These are phyloP conservation scores for Scytalidium lignicola DNA, from an alignment of 2,329 filamentous ascomycete species.

Conservation along the genomic window DNA sequence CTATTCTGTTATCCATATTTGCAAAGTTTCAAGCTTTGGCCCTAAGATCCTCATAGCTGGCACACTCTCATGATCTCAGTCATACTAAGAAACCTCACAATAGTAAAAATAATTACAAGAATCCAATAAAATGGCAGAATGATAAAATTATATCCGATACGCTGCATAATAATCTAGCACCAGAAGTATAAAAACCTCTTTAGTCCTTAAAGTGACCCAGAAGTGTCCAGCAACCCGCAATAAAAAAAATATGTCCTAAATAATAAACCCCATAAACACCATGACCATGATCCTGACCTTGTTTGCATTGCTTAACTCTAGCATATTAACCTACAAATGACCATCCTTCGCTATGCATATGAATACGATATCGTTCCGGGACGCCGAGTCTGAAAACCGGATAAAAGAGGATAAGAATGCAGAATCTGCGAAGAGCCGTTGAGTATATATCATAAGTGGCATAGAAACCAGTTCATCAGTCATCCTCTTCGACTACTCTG, in stretches of 20 bases:
- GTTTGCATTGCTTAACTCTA: background rate
- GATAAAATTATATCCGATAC: too few relatives aligned
- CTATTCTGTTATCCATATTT: too few relatives aligned
- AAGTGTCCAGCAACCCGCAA: background rate
- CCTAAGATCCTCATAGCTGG: too few relatives aligned
- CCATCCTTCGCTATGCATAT: background rate
- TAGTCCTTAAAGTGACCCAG: background rate
- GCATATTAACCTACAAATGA: background rate
- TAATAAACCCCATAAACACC: background rate
- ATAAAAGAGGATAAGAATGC: background rate
- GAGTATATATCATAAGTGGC: constrained; percentile 1
- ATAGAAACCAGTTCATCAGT: constrained; percentile 4
- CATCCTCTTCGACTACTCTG: constrained; percentile 16
- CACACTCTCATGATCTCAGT: too few relatives aligned
- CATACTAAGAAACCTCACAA: too few relatives aligned
- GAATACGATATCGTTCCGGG: background rate
- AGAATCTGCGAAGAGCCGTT: background rate
- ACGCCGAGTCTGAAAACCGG: background rate
- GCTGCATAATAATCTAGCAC: background rate
- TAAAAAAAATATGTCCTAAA: background rate
- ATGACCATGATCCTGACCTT: background rate
- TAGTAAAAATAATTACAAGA: too few relatives aligned
- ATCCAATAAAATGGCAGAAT: too few relatives aligned
- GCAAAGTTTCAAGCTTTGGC: too few relatives aligned
- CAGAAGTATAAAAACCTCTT: background rate